Conservation (phyloP, 371 early-diverging fungal genomes). For the Caulochytrium protostelioides region DNA sequence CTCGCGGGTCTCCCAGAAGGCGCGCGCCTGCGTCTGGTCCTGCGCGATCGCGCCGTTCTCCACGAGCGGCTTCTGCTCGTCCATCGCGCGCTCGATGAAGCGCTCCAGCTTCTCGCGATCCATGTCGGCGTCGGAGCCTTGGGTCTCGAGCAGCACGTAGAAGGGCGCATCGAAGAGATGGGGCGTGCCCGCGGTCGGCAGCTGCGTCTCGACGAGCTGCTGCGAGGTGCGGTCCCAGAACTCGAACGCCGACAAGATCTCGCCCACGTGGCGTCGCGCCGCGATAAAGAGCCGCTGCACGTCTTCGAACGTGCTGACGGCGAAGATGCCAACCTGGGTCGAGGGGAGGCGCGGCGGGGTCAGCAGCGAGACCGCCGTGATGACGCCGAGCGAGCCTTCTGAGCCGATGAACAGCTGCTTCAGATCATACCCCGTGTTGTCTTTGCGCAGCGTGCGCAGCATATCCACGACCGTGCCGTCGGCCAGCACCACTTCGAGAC, state of each 20-base stretch:
- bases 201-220: slow-evolving; percentile 45
- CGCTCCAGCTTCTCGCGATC: slow-evolving; percentile 60
- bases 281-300: slow-evolving; percentile 4
- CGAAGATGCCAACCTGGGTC: slow-evolving; percentile 16
- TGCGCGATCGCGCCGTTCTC: slow-evolving; percentile 81
- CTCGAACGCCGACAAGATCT: slow-evolving; percentile 91
- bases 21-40: slow-evolving; percentile 41
- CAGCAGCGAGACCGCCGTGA: slow-evolving; percentile 67
- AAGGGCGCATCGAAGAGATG: slow-evolving; percentile 49
- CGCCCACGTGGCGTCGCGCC: slow-evolving; percentile 49
- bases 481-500: slow-evolving; percentile 46
- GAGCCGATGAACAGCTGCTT: slow-evolving; percentile 89
- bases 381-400: slow-evolving; percentile 83
- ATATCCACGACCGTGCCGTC: slow-evolving; percentile 74
- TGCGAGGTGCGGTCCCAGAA: slow-evolving; percentile 67
- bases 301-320: neutral
- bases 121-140: slow-evolving; percentile 75
- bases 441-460: slow-evolving; percentile 41
- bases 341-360: slow-evolving; percentile 40
- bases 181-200: slow-evolving; percentile 6
- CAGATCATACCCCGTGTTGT: slow-evolving; percentile 59
- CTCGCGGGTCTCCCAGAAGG: slow-evolving; percentile 79
- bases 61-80: slow-evolving; percentile 31
- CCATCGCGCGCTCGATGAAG: slow-evolving; percentile 47
- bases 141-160: slow-evolving; percentile 80